Evolutionary conservation across 2,329 filamentous ascomycete genomes (phyloP).

Genomic region (Fusarium albidum): DNA sequence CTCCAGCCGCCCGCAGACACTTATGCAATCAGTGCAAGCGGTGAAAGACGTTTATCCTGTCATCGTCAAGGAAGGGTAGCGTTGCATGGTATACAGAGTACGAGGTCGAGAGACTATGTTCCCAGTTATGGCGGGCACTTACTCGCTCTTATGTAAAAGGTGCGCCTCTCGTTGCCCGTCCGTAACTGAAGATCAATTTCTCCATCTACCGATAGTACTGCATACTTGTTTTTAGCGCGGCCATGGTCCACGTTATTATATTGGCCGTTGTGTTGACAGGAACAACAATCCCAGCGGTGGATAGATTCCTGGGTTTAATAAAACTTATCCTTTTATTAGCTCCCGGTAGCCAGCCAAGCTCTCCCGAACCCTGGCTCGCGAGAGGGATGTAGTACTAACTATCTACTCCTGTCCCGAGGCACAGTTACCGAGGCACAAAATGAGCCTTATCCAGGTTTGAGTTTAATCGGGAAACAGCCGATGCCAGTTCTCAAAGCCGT

Average conservation of each 20-base stretch:
- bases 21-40: constrained; percentile 37
- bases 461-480: constrained; percentile 5
- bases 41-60: constrained; percentile 31
- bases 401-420: background rate
- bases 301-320: constrained; percentile 20
- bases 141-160: constrained; percentile 1
- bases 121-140: background rate
- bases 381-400: constrained; percentile 2
- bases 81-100: constrained; percentile 10
- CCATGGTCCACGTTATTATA: constrained; percentile 16
- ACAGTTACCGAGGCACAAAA: constrained; percentile 26
- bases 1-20: constrained; percentile 32
- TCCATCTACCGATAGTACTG: background rate
- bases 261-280: constrained; percentile 12
- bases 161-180: constrained; percentile 1
- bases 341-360: constrained; percentile 7
- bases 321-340: constrained; percentile 15
- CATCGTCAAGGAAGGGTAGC: constrained; percentile 17
- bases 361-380: constrained; percentile 6
- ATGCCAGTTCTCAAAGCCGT: background rate
- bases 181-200: constrained; percentile 26
- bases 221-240: constrained; percentile 17
- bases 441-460: constrained; percentile 11
- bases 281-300: constrained; percentile 23
- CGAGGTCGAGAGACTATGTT: background rate